Evolutionary conservation across 352 stramenopile genomes (phyloP).

Genomic region (Pythium pyrilobum): DNA sequence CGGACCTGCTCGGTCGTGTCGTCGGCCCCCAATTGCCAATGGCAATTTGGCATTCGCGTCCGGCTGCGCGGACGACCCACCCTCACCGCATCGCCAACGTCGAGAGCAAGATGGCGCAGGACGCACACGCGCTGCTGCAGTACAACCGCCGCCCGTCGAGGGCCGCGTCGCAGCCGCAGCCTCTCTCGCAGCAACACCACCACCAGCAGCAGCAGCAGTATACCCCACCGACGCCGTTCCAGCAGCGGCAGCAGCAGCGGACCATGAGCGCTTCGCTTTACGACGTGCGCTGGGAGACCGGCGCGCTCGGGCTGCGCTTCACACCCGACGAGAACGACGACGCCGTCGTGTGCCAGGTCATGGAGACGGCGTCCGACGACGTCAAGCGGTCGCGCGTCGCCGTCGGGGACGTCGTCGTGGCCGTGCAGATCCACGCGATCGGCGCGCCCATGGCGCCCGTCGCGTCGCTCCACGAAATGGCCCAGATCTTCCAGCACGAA

Average conservation of each 20-base stretch:
- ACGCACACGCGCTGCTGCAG: constrained; percentile 12
- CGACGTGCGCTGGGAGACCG: constrained; percentile 57
- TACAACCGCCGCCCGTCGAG: constrained; percentile 8
- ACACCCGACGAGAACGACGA: constrained; percentile 61
- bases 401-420: constrained; percentile 61
- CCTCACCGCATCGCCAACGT: neutral
- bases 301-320: constrained; percentile 60
- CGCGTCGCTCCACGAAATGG: constrained; percentile 40
- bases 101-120: constrained; percentile 1
- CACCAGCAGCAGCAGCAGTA: neutral
- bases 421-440: constrained; percentile 36
- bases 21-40: no score
- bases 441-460: constrained; percentile 30
- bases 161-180: neutral
- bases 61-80: no score
- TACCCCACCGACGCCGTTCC: no score
- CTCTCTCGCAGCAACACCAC: constrained; percentile 13
- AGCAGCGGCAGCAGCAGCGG: neutral
- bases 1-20: no score
- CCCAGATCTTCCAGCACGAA: constrained; percentile 42
- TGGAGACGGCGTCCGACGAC: constrained; percentile 32
- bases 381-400: constrained; percentile 44
- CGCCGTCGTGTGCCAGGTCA: constrained; percentile 71
- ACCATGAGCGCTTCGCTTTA: constrained; percentile 19
- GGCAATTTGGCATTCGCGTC: no score